Percentiles rank a stretch among this genome's conserved stretches.
Conservation (phyloP, 768 basidiomycete species). For the Phanerochaete sordida region DNA sequence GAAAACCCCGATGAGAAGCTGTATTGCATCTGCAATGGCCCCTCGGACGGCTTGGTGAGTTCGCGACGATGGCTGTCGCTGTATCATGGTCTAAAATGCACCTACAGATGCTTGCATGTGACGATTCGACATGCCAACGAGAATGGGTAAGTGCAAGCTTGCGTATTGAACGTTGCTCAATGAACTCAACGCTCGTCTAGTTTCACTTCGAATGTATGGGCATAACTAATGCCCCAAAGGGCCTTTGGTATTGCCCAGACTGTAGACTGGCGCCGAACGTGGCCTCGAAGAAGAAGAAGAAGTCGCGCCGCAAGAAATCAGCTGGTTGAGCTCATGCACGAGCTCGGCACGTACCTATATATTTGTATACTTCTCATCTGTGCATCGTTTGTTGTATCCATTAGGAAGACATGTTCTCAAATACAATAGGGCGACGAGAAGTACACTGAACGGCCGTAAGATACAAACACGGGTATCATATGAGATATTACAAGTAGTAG, state of each 20-base stretch:
- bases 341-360: neutral
- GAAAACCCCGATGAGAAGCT: constrained; percentile 40
- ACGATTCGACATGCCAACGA: constrained; percentile 59
- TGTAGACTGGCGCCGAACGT: constrained; percentile 20
- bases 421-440: neutral
- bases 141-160: constrained; percentile 69
- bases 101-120: constrained; percentile 82
- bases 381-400: neutral
- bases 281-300: neutral
- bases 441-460: neutral
- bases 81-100: constrained; percentile 1
- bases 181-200: constrained; percentile 31
- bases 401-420: neutral
- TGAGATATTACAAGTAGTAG: neutral
- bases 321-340: neutral
- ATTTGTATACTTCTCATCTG: neutral
- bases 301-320: neutral
- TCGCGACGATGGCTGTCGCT: neutral
- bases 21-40: constrained; percentile 82
- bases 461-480: neutral
- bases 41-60: constrained; percentile 77
- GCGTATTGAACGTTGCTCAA: neutral
- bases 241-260: constrained; percentile 20
- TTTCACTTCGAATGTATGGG: constrained; percentile 73
- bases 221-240: constrained; percentile 48